Percentiles rank a stretch among this genome's conserved stretches.
These are phyloP conservation scores for Smithsoniella earleae DNA, from an alignment of 163 green algal genomes.

Conservation along the genomic window DNA sequence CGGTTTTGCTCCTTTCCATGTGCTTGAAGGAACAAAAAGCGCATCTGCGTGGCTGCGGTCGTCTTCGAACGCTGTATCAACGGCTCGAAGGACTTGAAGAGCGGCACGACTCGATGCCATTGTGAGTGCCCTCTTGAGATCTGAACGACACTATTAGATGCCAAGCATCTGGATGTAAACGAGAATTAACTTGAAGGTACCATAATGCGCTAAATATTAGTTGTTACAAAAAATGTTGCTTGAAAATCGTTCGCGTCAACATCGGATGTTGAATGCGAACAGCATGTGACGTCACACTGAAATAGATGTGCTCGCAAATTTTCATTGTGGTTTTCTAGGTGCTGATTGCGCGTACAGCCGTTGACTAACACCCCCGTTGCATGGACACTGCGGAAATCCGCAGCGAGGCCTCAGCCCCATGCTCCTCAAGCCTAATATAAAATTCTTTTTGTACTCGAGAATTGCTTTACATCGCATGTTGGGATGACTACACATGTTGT, in stretches of 20 bases:
- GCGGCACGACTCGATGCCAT: constrained; percentile 14
- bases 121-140: neutral
- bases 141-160: neutral
- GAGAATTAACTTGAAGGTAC: neutral
- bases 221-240: neutral
- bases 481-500: neutral
- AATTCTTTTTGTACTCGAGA: neutral
- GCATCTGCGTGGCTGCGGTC: neutral
- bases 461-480: neutral
- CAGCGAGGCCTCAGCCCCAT: too few relatives aligned
- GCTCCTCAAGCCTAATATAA: too few relatives aligned
- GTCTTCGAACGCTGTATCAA: constrained; percentile 24
- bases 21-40: neutral
- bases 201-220: neutral
- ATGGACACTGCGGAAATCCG: too few relatives aligned
- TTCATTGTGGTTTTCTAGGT: too few relatives aligned
- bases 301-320: too few relatives aligned
- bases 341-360: too few relatives aligned
- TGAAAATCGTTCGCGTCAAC: neutral
- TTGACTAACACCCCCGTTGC: too few relatives aligned
- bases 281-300: too few relatives aligned
- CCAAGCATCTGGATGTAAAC: neutral
- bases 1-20: constrained; percentile 9
- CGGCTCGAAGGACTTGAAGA: constrained; percentile 14
- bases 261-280: neutral